phyloP scores from a whole-genome alignment of 2,329 filamentous ascomycete species.

The Hymenoscyphus albidus region DNA sequence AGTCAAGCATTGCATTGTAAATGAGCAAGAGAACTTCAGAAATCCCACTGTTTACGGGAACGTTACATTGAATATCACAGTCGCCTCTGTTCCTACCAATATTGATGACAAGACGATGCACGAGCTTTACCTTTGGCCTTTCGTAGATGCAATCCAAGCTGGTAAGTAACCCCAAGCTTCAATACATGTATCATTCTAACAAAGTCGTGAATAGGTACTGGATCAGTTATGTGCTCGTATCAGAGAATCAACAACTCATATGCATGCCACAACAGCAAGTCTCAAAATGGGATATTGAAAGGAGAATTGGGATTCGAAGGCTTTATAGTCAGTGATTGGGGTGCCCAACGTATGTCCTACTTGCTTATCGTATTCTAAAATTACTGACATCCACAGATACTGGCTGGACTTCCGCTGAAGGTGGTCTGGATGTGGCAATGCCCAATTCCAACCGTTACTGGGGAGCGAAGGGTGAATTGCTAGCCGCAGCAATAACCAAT shows the following conservation, averaged over 20 bases:
- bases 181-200: neutral
- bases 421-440: conserved; percentile 65
- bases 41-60: conserved; percentile 1
- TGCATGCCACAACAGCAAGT: conserved; percentile 70
- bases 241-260: conserved; percentile 20
- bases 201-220: conserved; percentile 8
- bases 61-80: conserved; percentile 41
- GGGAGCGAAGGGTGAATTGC: conserved; percentile 33
- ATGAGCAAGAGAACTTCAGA: conserved; percentile 63
- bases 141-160: conserved; percentile 21
- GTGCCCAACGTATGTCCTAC: conserved; percentile 69
- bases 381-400: neutral
- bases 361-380: neutral
- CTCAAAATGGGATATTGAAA: conserved; percentile 76
- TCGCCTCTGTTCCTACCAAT: conserved; percentile 12
- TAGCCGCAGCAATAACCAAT: conserved; percentile 54
- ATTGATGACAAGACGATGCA: conserved; percentile 29
- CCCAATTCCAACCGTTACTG: conserved; percentile 10
- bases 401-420: conserved; percentile 64
- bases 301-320: conserved; percentile 84
- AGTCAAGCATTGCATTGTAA: conserved; percentile 64
- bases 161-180: conserved; percentile 6
- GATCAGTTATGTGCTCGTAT: conserved; percentile 25
- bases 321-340: conserved; percentile 81
- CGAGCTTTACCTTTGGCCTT: conserved; percentile 30